Conservation (phyloP, 208 protist genomes). For the Angomonas ambiguus region DNA sequence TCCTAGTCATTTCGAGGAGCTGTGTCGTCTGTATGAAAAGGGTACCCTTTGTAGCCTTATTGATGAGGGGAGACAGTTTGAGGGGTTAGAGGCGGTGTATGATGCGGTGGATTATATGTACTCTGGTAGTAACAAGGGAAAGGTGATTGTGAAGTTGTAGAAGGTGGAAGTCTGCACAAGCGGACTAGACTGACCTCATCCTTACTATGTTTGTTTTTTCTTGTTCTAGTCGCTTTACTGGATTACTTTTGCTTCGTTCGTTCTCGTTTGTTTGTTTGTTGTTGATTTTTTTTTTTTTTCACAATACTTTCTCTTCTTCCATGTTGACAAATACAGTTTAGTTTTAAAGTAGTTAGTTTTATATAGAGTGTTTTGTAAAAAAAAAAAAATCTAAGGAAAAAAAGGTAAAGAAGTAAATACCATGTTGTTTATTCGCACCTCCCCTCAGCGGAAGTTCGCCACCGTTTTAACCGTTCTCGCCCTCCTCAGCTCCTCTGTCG, state of each 20-base stretch:
- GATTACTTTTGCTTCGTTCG: no score
- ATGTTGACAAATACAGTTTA: no score
- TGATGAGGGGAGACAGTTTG: slow-evolving; percentile 46
- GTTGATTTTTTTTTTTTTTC: not conserved
- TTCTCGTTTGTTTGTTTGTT: no score
- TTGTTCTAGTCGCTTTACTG: no score
- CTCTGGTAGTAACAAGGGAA: slow-evolving; percentile 64
- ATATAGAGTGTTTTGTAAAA: no score
- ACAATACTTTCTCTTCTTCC: no score
- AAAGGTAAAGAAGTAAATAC: no score
- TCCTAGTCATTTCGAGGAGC: slow-evolving; percentile 42
- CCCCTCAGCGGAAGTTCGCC: not conserved
- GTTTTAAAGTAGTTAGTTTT: no score
- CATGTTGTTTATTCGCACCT: no score
- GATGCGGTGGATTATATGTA: slow-evolving; percentile 80
- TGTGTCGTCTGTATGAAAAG: slow-evolving; percentile 47
- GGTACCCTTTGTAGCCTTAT: slow-evolving; percentile 51
- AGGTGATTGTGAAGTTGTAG: slow-evolving; percentile 73
- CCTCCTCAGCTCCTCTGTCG: not conserved
- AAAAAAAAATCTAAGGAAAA: not conserved
- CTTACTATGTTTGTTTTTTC: no score
- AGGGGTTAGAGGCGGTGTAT: slow-evolving; percentile 60
- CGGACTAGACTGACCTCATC: not conserved
- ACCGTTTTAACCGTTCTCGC: not conserved
- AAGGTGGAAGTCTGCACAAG: not conserved